These are phyloP conservation scores for Candida neerlandica DNA, from an alignment of 1,139 yeast species.

Conservation along the genomic window DNA sequence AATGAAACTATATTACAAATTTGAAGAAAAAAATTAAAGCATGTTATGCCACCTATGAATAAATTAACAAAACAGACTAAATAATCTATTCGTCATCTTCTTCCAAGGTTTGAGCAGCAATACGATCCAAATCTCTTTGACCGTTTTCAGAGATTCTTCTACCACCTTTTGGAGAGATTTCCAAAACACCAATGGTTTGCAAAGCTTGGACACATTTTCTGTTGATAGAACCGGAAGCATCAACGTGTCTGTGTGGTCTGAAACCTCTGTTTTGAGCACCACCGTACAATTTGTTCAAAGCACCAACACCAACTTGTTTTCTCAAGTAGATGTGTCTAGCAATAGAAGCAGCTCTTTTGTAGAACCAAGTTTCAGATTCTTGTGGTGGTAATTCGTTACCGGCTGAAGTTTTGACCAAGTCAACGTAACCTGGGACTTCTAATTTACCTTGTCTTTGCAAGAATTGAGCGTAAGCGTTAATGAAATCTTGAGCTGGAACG, in stretches of 20 bases:
- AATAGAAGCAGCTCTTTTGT: constrained; percentile 99
- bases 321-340: constrained; percentile 99
- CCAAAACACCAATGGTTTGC: constrained; percentile 97
- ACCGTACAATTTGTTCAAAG: constrained; percentile 98
- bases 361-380: constrained; percentile 99
- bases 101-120: constrained; percentile 98
- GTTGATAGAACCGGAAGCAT: constrained; percentile 99
- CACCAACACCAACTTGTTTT: constrained; percentile 99
- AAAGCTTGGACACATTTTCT: constrained; percentile 97
- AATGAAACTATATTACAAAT: constrained; percentile 3
- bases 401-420: constrained; percentile 98
- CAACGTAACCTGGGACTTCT: constrained; percentile 99
- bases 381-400: constrained; percentile 99
- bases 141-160: constrained; percentile 99
- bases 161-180: constrained; percentile 97
- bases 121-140: constrained; percentile 99
- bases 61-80: constrained; percentile 12
- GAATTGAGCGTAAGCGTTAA: constrained; percentile 99
- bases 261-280: constrained; percentile 99
- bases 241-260: constrained; percentile 98
- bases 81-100: constrained; percentile 74
- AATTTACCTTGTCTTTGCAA: constrained; percentile 99
- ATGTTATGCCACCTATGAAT: constrained; percentile 8
- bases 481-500: constrained; percentile 99
- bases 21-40: not conserved